These are phyloP conservation scores for Senna tora DNA, from an alignment of 306 rosid species.

Conservation along the genomic window DNA sequence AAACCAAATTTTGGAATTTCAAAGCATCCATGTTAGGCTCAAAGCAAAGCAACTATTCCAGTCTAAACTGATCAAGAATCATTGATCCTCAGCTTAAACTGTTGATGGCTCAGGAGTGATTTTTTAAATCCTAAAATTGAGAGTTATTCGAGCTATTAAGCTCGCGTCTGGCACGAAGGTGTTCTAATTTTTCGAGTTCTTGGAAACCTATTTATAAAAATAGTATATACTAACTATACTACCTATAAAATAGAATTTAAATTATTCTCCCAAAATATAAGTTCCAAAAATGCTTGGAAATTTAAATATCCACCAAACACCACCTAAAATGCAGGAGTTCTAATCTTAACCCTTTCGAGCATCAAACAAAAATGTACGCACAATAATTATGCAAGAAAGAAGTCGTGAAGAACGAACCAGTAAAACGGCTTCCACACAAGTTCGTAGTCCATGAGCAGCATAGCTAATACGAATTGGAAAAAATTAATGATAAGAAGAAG, in stretches of 20 bases:
- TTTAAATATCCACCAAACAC: neutral
- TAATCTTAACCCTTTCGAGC: neutral
- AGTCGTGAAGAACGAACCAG: slow-evolving; percentile 56
- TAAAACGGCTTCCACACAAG: slow-evolving; percentile 73
- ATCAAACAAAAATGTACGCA: neutral
- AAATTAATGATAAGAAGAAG: neutral
- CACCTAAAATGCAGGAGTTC: neutral
- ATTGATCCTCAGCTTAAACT: too few species aligned
- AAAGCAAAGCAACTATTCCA: too few species aligned
- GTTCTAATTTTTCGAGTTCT: neutral
- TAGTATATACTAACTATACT: too few species aligned
- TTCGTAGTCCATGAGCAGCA: slow-evolving; percentile 74
- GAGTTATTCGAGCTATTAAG: neutral
- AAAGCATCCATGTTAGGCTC: too few species aligned
- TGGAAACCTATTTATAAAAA: too few species aligned
- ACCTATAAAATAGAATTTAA: too few species aligned
- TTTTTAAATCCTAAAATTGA: neutral
- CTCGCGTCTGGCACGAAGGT: neutral
- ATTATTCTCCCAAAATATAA: neutral
- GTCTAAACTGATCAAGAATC: too few species aligned
- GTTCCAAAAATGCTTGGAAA: neutral
- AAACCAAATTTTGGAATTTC: too few species aligned
- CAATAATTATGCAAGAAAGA: neutral
- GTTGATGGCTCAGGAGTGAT: too few species aligned
- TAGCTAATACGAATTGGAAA: slow-evolving; percentile 47